A percentile compares a stretch with the other conserved stretches of the same genome.
These are phyloP conservation scores for Russula vinacea DNA, from an alignment of 768 basidiomycete species.

Conservation along the genomic window DNA sequence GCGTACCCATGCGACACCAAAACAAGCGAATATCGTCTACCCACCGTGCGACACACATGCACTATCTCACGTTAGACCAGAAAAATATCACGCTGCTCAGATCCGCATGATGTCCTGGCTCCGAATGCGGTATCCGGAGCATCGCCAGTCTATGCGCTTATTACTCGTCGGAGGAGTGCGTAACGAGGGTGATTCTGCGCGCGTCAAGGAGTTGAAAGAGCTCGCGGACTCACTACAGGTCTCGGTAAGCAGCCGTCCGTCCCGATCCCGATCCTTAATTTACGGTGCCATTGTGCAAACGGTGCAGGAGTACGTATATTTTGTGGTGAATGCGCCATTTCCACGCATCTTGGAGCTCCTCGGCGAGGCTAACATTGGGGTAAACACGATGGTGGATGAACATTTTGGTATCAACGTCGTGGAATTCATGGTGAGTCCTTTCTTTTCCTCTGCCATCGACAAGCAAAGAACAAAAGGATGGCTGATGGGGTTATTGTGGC, in stretches of 20 bases:
- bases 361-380: constrained; percentile 71
- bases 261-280: constrained; percentile 11
- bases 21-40: constrained; percentile 59
- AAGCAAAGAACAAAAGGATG: not conserved
- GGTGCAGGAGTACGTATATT: constrained; percentile 61
- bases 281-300: not conserved
- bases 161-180: constrained; percentile 83
- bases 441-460: constrained; percentile 8
- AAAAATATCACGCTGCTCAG: constrained; percentile 89
- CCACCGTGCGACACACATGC: constrained; percentile 88
- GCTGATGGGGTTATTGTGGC: not conserved
- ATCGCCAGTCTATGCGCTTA: constrained; percentile 45
- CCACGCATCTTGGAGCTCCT: constrained; percentile 66
- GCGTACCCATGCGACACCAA: constrained; percentile 21
- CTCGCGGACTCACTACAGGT: constrained; percentile 64
- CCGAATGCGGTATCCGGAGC: constrained; percentile 57
- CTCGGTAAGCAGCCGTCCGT: constrained; percentile 44
- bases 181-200: constrained; percentile 67
- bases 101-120: constrained; percentile 64
- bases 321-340: constrained; percentile 83
- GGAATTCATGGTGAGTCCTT: constrained; percentile 80
- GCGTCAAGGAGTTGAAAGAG: constrained; percentile 58
- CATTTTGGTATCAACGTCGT: constrained; percentile 99
- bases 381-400: constrained; percentile 97
- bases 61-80: constrained; percentile 67